Evolutionary conservation across 2,329 filamentous ascomycete species (phyloP), one percentile per base, ranked within the genome.

Genomic region (Ustilaginoidea virens): DNA sequence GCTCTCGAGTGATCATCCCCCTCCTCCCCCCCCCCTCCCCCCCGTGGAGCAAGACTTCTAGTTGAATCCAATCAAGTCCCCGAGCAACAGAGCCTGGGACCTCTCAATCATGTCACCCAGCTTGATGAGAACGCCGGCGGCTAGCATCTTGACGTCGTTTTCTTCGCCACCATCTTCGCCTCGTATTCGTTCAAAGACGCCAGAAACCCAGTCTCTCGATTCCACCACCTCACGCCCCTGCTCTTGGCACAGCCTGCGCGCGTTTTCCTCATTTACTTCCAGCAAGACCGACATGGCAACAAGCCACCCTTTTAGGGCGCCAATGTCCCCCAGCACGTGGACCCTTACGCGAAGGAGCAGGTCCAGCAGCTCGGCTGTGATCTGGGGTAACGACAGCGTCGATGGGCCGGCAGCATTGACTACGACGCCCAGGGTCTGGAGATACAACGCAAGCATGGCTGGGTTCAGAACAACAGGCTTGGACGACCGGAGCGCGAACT

Each of bases 381-480:
- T 74, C 31, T 82, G 72, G 2, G 78, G 73, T 1, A 96, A 65
- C 2, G 71, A 64, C 0, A 86, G 61, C 0, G 80, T 86, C 30
- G 77, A 74, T 0, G 86, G 80, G 0, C 90, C 90, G 0, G 80
- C 71, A 0, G 87, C 80, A 40, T 93, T 78, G 25, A 96, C 57
- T 19, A 93, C 59, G 6, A 98, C 60, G 1, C 79, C 78, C 0
- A 96, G 62, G 0, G 90, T 98, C 50, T 92, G 86, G 19, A 96
- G 58, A 49, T 83, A 90, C 7, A 85, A 67, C 0, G 75, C 65
- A 0, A 96, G 67, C 5, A 94, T 63, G 34, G 80, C 69, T 0
- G 83, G 75, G 23, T 83, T 72, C 28, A 82, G 69, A 36, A 83
- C 65, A 28, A 85, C 66, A 14, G 50, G 46, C 28, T 73, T 71